Conservation (phyloP, 192 early-diverging fungal genomes). For the Chytriomyces confervae region DNA sequence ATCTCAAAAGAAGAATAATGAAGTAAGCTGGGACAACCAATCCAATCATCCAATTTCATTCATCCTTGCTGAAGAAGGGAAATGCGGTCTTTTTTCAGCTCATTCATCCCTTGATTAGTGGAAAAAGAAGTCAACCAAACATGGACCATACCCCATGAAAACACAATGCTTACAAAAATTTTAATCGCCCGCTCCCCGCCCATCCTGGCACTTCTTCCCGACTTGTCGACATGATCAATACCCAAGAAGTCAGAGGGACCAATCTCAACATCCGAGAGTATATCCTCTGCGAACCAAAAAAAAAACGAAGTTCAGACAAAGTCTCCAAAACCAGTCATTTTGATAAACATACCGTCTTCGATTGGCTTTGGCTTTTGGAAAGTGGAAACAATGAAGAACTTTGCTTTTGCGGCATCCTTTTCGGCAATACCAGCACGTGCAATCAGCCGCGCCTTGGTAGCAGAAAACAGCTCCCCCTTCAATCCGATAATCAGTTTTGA, state of each 20-base stretch:
- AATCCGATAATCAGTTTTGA: slow-evolving; percentile 7
- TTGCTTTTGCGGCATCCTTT: slow-evolving; percentile 80
- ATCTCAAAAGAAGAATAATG: too few relatives aligned
- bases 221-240: slow-evolving; percentile 53
- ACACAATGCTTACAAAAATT: slow-evolving; percentile 49
- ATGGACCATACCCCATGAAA: background rate
- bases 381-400: slow-evolving; percentile 44
- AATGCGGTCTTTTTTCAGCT: background rate
- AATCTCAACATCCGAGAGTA: slow-evolving; percentile 38
- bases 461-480: slow-evolving; percentile 70
- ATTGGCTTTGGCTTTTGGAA: slow-evolving; percentile 38
- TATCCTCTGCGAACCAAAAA: slow-evolving; percentile 32
- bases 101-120: background rate
- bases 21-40: too few relatives aligned
- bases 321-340: background rate
- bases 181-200: slow-evolving; percentile 54
- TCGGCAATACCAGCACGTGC: slow-evolving; percentile 75
- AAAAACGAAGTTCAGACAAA: background rate
- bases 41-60: too few relatives aligned
- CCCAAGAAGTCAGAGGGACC: slow-evolving; percentile 41
- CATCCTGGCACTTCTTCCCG: slow-evolving; percentile 34
- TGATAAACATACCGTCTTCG: slow-evolving; percentile 53
- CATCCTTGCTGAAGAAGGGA: too few relatives aligned
- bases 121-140: background rate
- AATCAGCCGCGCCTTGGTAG: slow-evolving; percentile 77